These are phyloP conservation scores for Theobroma grandiflorum DNA, from an alignment of 441 rosid species.

Conservation along the genomic window DNA sequence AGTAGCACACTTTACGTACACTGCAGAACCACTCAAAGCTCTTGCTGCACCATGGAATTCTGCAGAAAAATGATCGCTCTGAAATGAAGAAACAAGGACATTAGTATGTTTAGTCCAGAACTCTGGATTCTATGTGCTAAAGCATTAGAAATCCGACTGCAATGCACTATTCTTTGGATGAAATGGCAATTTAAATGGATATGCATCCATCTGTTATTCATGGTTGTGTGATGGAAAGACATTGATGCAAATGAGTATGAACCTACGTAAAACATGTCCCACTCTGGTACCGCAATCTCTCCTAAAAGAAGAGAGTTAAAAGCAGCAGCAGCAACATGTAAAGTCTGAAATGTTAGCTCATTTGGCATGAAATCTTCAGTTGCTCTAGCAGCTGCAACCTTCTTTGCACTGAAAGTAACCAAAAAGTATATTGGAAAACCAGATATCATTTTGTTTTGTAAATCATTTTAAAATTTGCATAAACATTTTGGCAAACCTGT, in stretches of 20 bases:
- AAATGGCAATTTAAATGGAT: neutral
- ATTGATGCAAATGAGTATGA: neutral
- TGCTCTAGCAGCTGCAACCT: conserved; percentile 68
- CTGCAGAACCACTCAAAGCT: conserved; percentile 74
- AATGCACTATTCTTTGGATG: neutral
- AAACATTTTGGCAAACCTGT: conserved; percentile 45
- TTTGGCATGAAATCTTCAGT: conserved; percentile 81
- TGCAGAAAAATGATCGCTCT: conserved; percentile 70
- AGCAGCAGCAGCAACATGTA: conserved; percentile 69
- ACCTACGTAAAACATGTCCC: conserved; percentile 83
- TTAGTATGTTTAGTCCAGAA: neutral
- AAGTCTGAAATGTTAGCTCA: conserved; percentile 64
- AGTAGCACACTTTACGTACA: conserved; percentile 64
- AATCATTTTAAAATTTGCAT: neutral
- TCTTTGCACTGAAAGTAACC: conserved; percentile 51
- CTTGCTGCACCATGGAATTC: conserved; percentile 76
- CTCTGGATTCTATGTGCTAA: neutral
- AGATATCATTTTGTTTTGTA: neutral
- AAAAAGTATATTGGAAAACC: conserved; percentile 2
- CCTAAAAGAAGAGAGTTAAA: conserved; percentile 73
- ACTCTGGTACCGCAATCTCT: conserved; percentile 71
- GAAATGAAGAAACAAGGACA: conserved; percentile 20
- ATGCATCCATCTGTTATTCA: neutral
- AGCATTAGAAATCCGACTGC: neutral
- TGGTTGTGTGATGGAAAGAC: conserved; percentile 1